phyloP scores from a whole-genome alignment of 352 stramenopile genomes.

The Phytophthora lateralis region DNA sequence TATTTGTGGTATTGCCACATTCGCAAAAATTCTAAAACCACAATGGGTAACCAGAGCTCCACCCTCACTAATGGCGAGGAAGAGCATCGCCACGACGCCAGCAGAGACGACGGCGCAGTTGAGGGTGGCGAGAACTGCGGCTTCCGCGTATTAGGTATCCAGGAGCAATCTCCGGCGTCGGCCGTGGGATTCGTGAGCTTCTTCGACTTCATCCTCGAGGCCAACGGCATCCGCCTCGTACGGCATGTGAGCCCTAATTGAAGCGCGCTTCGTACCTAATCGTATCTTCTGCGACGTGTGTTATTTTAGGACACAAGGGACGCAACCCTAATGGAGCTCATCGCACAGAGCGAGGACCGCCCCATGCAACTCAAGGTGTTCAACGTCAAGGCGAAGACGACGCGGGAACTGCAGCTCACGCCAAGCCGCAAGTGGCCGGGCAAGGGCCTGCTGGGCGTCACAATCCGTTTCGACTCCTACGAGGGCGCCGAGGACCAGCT shows the following conservation, averaged over 20 bases:
- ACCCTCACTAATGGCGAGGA: conserved; percentile 22
- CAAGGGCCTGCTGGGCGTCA: conserved; percentile 96
- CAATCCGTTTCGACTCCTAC: conserved; percentile 98
- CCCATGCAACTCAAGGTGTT: conserved; percentile 77
- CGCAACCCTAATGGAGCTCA: conserved; percentile 92
- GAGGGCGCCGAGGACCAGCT: conserved; percentile 95
- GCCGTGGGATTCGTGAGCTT: conserved; percentile 95
- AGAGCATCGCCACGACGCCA: conserved; percentile 7
- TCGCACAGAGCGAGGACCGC: conserved; percentile 84
- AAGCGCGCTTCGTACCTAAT: background rate
- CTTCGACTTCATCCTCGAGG: conserved; percentile 98
- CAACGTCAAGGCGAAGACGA: conserved; percentile 84
- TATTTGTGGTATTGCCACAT: conserved; percentile 1
- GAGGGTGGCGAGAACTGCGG: conserved; percentile 77
- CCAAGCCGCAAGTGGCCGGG: conserved; percentile 93
- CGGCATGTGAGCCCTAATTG: background rate
- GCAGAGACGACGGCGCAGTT: conserved; percentile 32
- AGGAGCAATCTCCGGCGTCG: conserved; percentile 93
- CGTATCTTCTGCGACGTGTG: conserved; percentile 9
- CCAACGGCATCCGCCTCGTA: conserved; percentile 88
- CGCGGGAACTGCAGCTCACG: conserved; percentile 80
- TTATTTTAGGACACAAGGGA: conserved; percentile 71
- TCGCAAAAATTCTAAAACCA: background rate
- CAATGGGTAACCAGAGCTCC: conserved; percentile 64
- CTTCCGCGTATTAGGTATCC: conserved; percentile 97